Evolutionary conservation across 345 rosid genomes (phyloP).

Genomic region (Boechera stricta): DNA sequence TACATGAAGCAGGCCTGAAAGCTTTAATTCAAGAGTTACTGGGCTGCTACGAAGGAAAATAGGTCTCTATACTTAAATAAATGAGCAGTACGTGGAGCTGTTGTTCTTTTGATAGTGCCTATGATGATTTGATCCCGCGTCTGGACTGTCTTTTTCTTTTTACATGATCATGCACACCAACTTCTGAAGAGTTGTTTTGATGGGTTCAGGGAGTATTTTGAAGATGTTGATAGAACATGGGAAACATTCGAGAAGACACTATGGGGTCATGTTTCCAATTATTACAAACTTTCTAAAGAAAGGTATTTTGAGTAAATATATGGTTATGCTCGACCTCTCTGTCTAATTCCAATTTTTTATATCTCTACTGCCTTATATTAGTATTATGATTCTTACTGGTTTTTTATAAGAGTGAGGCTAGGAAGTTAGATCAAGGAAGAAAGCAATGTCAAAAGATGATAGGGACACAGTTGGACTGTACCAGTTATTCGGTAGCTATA

Average conservation of each 20-base stretch:
- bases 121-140: constrained; percentile 23
- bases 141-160: constrained; percentile 24
- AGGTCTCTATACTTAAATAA: constrained; percentile 22
- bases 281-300: constrained; percentile 90
- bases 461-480: constrained; percentile 5
- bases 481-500: constrained; percentile 14
- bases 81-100: constrained; percentile 19
- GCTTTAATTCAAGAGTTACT: constrained; percentile 10
- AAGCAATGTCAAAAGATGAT: constrained; percentile 11
- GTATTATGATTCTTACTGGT: constrained; percentile 24
- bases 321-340: constrained; percentile 27
- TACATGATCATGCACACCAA: constrained; percentile 10
- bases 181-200: constrained; percentile 28
- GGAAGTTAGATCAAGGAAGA: constrained; percentile 15
- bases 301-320: constrained; percentile 60
- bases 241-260: constrained; percentile 96
- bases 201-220: constrained; percentile 87
- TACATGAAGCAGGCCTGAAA: constrained; percentile 20
- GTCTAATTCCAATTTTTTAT: not conserved
- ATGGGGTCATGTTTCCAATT: constrained; percentile 87
- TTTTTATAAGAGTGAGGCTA: constrained; percentile 15
- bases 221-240: constrained; percentile 96
- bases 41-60: constrained; percentile 20
- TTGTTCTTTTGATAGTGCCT: constrained; percentile 32
- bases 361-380: constrained; percentile 1